Evolutionary conservation across 768 basidiomycete species (phyloP).

Genomic region (Gymnopilus junonius): DNA sequence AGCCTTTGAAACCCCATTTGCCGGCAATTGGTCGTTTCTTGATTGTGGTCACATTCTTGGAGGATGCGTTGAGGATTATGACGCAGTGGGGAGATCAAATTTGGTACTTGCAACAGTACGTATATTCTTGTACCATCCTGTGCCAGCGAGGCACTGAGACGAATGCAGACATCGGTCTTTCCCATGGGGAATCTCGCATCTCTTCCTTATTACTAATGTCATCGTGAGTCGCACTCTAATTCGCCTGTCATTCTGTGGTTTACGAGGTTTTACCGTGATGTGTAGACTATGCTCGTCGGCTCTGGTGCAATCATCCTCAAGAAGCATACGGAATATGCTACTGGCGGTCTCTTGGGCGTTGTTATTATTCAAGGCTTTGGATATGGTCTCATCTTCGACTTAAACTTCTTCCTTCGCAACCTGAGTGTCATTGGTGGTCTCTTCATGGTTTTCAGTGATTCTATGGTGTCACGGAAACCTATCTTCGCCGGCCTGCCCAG

Average conservation of each 20-base stretch:
- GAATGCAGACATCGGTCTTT: conserved; percentile 84
- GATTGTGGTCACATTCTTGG: conserved; percentile 97
- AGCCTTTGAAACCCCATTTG: conserved; percentile 92
- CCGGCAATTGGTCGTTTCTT: conserved; percentile 95
- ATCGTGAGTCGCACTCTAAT: conserved; percentile 58
- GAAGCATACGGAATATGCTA: conserved; percentile 86
- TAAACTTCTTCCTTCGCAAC: conserved; percentile 99
- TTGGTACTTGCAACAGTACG: conserved; percentile 96
- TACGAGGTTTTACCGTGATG: not conserved
- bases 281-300: conserved; percentile 84
- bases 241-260: not conserved
- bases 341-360: conserved; percentile 87
- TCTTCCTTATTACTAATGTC: conserved; percentile 92
- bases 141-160: conserved; percentile 11
- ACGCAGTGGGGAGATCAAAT: conserved; percentile 98
- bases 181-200: conserved; percentile 93
- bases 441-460: conserved; percentile 98
- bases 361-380: conserved; percentile 97
- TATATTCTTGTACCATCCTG: conserved; percentile 7
- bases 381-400: conserved; percentile 98
- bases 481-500: conserved; percentile 90
- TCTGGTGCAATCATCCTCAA: conserved; percentile 88
- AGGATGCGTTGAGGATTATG: conserved; percentile 92
- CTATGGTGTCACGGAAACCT: conserved; percentile 85
- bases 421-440: conserved; percentile 97